Conservation (phyloP, 495 filamentous ascomycete species). For the Aspergillus egyptiacus region DNA sequence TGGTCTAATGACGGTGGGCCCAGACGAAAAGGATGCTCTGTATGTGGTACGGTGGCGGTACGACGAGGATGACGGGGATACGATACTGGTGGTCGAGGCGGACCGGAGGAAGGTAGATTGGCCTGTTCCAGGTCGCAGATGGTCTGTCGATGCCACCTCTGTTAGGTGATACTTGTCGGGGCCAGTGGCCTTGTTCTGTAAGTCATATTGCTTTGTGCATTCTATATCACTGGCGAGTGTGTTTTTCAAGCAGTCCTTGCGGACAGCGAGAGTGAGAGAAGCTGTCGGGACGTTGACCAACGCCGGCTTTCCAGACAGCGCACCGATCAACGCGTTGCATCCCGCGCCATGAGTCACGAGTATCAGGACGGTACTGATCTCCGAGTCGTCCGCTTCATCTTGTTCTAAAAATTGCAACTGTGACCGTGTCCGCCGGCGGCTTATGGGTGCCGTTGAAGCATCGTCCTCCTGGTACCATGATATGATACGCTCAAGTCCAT, state of each 20-base stretch:
- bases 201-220: conserved; percentile 18
- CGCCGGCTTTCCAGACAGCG: conserved; percentile 80
- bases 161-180: conserved; percentile 69
- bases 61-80: conserved; percentile 18
- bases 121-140: conserved; percentile 56
- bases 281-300: conserved; percentile 85
- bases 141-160: conserved; percentile 72
- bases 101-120: conserved; percentile 24
- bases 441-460: conserved; percentile 18
- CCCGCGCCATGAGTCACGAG: conserved; percentile 96
- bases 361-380: conserved; percentile 71
- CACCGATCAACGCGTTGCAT: conserved; percentile 91
- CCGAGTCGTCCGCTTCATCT: conserved; percentile 51
- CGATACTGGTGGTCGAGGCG: conserved; percentile 22
- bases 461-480: conserved; percentile 70
- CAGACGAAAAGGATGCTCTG: conserved; percentile 24
- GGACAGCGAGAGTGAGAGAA: conserved; percentile 82
- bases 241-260: conserved; percentile 45
- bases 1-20: conserved; percentile 22
- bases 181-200: conserved; percentile 29
- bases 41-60: conserved; percentile 30
- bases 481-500: conserved; percentile 68
- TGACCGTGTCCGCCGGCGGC: conserved; percentile 12
- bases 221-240: conserved; percentile 20
- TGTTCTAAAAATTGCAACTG: conserved; percentile 34